These are phyloP conservation scores for Spathaspora hagerdaliae DNA, from an alignment of 805 yeast genomes.

Conservation along the genomic window DNA sequence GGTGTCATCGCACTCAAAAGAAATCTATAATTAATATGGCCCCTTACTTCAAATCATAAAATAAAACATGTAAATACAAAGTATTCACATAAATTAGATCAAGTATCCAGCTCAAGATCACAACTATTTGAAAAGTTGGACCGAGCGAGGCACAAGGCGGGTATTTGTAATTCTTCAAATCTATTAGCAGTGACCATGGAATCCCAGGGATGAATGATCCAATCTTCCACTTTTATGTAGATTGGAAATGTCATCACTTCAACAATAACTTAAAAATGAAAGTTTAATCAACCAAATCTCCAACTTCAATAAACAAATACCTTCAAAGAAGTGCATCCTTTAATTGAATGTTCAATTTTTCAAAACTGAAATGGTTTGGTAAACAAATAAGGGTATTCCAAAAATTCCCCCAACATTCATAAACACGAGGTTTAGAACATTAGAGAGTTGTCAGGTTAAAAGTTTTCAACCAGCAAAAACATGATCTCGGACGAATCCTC, in stretches of 20 bases:
- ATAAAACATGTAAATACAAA: too few species aligned
- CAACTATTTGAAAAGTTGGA: conserved; percentile 14
- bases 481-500: conserved; percentile 99
- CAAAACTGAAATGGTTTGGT: background rate
- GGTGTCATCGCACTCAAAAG: conserved; percentile 46
- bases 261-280: background rate
- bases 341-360: background rate
- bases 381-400: conserved; percentile 42
- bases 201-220: too few species aligned
- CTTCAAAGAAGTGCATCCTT: conserved; percentile 29
- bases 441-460: conserved; percentile 87
- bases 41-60: conserved; percentile 22
- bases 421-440: conserved; percentile 41
- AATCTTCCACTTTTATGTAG: background rate
- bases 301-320: conserved; percentile 9
- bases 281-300: background rate
- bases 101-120: conserved; percentile 47
- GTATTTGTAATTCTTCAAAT: background rate
- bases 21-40: conserved; percentile 37
- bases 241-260: conserved; percentile 1
- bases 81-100: background rate
- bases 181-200: too few species aligned
- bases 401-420: conserved; percentile 66
- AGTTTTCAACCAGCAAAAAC: conserved; percentile 99
- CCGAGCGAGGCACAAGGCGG: conserved; percentile 51